Base-by-base conservation (phyloP, 768 basidiomycete species). In the Heimioporus sp. region DNA sequence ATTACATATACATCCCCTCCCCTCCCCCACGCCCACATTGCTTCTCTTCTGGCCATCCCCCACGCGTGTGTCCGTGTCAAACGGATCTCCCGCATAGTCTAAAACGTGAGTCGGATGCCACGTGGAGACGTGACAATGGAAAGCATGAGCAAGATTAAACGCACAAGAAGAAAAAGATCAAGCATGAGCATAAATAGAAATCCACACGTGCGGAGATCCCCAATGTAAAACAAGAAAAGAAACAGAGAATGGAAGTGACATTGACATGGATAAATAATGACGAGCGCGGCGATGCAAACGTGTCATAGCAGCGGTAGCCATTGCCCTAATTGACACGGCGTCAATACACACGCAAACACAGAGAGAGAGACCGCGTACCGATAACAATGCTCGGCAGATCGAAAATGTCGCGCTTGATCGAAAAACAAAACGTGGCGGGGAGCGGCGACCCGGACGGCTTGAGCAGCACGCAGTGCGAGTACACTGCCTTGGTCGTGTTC, bases 401-500 rank as follows among this genome's bases (percentile, higher is more conserved):
- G 60, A 94, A 94, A 21, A 96, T 75, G 65, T 98, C 96, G 58
- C 96, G 76, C 61, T 93, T 81, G 66, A 99, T 93, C 49, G 92
- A 93, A 68, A 97, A 97, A 68, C 95, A 97, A 72, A 96, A 96
- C 19, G 96, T 90, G 44, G 93, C 87, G 40, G 92, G 90, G 24
- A 98, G 83, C 2, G 91, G 90, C 3, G 85, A 81, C 15, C 92
- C 90, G 24, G 80, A 80, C 7, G 90, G 89, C 66, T 94, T 93
- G 56, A 95, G 79, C 40, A 97, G 69, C 30, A 93, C 90, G 55
- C 92, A 94, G 61, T 94, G 90, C 52, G 91, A 90, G 69, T 93
- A 95, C 48, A 98, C 92, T 2, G 92, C 91, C 72, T 93, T 93
- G 35, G 93, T 92, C 46, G 94, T 92, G 71, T 94, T 97, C 69